Evolutionary conservation across 2,329 filamentous ascomycete genomes (phyloP).

Genomic region (Cercospora sp.): DNA sequence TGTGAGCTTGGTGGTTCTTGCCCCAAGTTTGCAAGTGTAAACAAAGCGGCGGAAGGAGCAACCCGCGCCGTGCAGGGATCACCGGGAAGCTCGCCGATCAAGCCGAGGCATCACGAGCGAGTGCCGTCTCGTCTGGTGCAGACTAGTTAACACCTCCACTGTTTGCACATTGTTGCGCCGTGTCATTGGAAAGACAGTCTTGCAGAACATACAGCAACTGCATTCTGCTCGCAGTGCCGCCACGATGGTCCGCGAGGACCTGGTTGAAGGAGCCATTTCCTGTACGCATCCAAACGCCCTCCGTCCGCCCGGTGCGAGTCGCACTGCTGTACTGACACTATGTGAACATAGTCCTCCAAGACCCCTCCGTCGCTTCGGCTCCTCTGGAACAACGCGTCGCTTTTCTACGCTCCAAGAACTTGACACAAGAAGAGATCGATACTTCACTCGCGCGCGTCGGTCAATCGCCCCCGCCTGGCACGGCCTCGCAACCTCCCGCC

Average conservation of each 20-base stretch:
- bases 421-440: slow-evolving; percentile 94
- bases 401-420: slow-evolving; percentile 93
- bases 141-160: neutral
- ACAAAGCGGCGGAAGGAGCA: slow-evolving; percentile 15
- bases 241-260: slow-evolving; percentile 91
- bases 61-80: slow-evolving; percentile 2
- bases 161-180: neutral
- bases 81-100: slow-evolving; percentile 2
- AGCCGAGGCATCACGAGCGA: slow-evolving; percentile 19
- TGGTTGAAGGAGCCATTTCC: slow-evolving; percentile 70
- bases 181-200: neutral
- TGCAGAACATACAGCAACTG: neutral
- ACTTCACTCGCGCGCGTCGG: slow-evolving; percentile 74
- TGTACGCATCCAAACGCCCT: slow-evolving; percentile 38
- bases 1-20: neutral
- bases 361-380: slow-evolving; percentile 84
- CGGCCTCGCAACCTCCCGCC: slow-evolving; percentile 50
- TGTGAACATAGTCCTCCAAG: slow-evolving; percentile 72
- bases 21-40: slow-evolving; percentile 18
- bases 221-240: slow-evolving; percentile 3
- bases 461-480: slow-evolving; percentile 51
- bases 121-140: neutral
- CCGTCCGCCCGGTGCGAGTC: neutral
- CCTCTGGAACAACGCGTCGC: slow-evolving; percentile 90
- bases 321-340: neutral